Base-by-base conservation (phyloP, 345 rosid species). In the Populus davidiana region DNA sequence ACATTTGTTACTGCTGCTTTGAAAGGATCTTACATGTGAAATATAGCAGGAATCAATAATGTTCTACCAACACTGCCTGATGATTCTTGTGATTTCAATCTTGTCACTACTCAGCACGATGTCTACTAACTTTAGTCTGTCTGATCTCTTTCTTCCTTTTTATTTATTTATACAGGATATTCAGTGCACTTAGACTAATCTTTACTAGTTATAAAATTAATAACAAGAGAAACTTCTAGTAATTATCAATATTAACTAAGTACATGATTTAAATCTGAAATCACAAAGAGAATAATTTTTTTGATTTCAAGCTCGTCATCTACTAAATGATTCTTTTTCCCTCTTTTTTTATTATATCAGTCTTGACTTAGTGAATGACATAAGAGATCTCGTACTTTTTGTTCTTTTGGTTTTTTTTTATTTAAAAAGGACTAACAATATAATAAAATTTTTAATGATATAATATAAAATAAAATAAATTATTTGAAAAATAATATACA, bases 201-300 rank as follows among this genome's bases (percentile, higher is more conserved):
- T 31, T 0, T 0, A 33, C 4, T 0, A 0, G 0, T 33, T 0
- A 0, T 33, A 0, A 33, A 33, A 3, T 33, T 33, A 33, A 31
- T 2, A 2, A 31, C 0, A 0, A 31, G 2, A 2, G 2, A 31
- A 31, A 0, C 3, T 0, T 31, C 2, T 0, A 31, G 4, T 31
- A 2, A 0, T 0, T 0, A 31, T 33, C 4, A 31, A 33, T 33
- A 33, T 33, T 3, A 33, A 0, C 4, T n/a, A 33, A 33, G 0
- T 0, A 33, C 0, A 4, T 0, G 0, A 0, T 0, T 33, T 33
- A 0, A 33, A 33, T 0, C 0, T 33, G 0, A 33, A 0, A 33
- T 0, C 4, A 33, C 0, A 33, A 0, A 33, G 0, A 33, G 4
- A 33, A 33, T 0, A 33, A 33, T 0, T 4, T 3, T 33, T 3